phyloP scores from a whole-genome alignment of 2,329 filamentous ascomycete genomes.

The Phialophora verrucosa region DNA sequence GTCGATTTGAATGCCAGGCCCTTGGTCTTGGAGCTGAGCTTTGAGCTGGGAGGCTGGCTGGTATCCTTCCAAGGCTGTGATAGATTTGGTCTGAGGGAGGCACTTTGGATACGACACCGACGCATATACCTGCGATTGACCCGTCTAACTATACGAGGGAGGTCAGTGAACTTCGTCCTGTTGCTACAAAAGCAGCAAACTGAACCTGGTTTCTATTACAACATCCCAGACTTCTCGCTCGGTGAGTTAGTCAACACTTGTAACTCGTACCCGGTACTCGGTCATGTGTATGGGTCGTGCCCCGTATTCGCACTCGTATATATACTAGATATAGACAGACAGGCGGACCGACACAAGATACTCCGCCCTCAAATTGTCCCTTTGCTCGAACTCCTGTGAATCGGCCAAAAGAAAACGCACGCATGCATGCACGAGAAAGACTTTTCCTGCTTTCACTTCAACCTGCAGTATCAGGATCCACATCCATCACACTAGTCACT shows the following conservation, averaged over 20 bases:
- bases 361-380: not conserved
- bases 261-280: not conserved
- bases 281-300: not conserved
- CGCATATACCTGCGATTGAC: too few species aligned
- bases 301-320: not conserved
- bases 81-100: too few species aligned
- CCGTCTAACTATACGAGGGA: too few species aligned
- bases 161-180: too few species aligned
- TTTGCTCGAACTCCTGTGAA: not conserved
- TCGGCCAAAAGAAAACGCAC: not conserved
- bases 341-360: not conserved
- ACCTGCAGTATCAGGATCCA: not conserved
- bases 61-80: too few species aligned
- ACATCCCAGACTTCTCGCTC: too few species aligned
- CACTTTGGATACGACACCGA: too few species aligned
- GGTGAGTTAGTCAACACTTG: not conserved
- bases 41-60: too few species aligned
- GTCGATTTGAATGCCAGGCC: too few species aligned
- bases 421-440: not conserved
- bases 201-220: too few species aligned
- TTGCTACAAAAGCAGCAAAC: too few species aligned
- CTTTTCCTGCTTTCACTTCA: not conserved
- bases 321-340: not conserved
- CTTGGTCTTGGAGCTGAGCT: too few species aligned
- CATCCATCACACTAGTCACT: not conserved